Conservation (phyloP, 1,284 basidiomycete species). For the Leccinum pallidistipes region DNA sequence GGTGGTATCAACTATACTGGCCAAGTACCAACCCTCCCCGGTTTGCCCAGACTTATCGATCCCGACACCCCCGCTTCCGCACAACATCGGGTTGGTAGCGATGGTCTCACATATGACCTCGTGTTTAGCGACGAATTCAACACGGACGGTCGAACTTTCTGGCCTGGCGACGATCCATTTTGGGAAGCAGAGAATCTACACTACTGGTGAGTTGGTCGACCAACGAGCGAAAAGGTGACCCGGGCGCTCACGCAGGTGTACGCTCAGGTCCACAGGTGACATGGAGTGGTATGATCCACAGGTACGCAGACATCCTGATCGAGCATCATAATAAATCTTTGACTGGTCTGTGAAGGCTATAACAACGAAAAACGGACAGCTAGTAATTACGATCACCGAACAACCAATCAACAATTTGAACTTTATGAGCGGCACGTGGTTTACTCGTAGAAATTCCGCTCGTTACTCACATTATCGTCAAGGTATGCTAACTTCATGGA, state of each 20-base stretch:
- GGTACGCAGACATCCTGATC: conserved; percentile 38
- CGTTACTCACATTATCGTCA: conserved; percentile 10
- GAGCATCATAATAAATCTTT: background rate
- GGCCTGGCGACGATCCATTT: conserved; percentile 76
- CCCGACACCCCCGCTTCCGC: conserved; percentile 62
- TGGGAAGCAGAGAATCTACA: conserved; percentile 76
- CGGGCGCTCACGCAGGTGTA: conserved; percentile 9
- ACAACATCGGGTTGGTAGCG: conserved; percentile 54
- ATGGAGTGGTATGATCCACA: conserved; percentile 84
- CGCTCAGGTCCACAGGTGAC: conserved; percentile 72
- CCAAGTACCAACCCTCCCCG: conserved; percentile 64
- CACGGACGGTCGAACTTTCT: conserved; percentile 72
- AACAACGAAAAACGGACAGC: conserved; percentile 68
- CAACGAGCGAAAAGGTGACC: background rate
- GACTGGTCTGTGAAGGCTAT: conserved; percentile 46
- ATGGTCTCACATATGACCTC: conserved; percentile 77
- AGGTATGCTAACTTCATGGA: conserved; percentile 84
- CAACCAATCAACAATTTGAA: conserved; percentile 68
- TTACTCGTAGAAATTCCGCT: background rate
- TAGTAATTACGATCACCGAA: conserved; percentile 75
- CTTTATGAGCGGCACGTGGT: conserved; percentile 68
- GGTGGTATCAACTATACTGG: conserved; percentile 76
- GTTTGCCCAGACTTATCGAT: conserved; percentile 65
- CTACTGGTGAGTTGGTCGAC: conserved; percentile 54
- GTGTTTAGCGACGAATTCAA: conserved; percentile 96